These are phyloP conservation scores for Torulaspora franciscae DNA, from an alignment of 805 yeast genomes.

Conservation along the genomic window DNA sequence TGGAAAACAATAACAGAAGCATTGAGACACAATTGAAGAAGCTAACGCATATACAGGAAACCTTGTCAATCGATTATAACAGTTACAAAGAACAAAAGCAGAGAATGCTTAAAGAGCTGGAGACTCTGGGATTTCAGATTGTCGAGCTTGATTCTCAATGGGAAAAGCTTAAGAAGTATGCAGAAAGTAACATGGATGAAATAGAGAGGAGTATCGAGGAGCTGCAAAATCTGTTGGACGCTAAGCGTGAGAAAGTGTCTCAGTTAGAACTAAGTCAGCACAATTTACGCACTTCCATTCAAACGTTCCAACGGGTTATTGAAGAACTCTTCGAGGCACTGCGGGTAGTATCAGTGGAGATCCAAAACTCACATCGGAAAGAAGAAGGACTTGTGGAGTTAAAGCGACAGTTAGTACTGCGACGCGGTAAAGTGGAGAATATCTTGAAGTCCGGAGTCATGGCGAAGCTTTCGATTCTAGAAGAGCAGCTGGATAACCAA, in stretches of 20 bases:
- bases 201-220: conserved; percentile 50
- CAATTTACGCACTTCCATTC: conserved; percentile 50
- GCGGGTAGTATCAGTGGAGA: conserved; percentile 44
- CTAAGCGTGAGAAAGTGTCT: conserved; percentile 38
- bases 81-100: conserved; percentile 60
- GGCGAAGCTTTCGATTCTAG: conserved; percentile 38
- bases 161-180: conserved; percentile 55
- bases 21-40: conserved; percentile 58
- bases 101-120: conserved; percentile 52
- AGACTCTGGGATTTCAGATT: conserved; percentile 53
- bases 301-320: conserved; percentile 45
- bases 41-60: conserved; percentile 59
- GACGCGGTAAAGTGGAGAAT: conserved; percentile 39
- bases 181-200: conserved; percentile 55
- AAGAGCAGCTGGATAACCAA: conserved; percentile 47
- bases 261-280: conserved; percentile 46
- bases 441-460: conserved; percentile 39
- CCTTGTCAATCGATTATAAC: conserved; percentile 54
- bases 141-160: conserved; percentile 54
- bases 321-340: conserved; percentile 30
- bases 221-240: conserved; percentile 42
- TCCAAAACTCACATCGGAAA: conserved; percentile 39
- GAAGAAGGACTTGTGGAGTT: conserved; percentile 45
- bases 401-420: conserved; percentile 43
- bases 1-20: conserved; percentile 47